A percentile compares a stretch with the other conserved stretches of the same genome.
Conservation (phyloP, 257 asterid genomes). For the Solanum okadae region DNA sequence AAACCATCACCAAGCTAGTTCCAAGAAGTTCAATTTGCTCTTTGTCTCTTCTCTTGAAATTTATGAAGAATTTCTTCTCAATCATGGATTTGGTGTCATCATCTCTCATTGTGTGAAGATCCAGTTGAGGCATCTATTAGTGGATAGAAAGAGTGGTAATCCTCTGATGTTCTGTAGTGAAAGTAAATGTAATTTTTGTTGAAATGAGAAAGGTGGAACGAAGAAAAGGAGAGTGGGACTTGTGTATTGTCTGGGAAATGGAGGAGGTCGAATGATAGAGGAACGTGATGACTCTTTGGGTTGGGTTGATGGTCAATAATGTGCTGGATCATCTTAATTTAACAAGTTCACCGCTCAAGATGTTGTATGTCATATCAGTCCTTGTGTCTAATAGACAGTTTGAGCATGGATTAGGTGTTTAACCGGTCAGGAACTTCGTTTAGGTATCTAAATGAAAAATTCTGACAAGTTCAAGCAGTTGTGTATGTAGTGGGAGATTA, state of each 20-base stretch:
- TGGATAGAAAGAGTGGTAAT: neutral
- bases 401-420: neutral
- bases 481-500: neutral
- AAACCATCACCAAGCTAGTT: neutral
- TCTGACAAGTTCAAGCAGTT: neutral
- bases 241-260: neutral
- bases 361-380: neutral
- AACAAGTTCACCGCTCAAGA: neutral
- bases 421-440: neutral
- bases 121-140: neutral
- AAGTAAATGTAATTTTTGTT: neutral
- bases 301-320: neutral
- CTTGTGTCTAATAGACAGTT: neutral
- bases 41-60: neutral
- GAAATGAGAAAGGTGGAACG: neutral
- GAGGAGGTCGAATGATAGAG: neutral
- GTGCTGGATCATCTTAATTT: neutral
- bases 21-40: neutral
- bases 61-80: neutral
- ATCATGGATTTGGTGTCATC: neutral
- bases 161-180: neutral
- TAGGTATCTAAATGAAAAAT: neutral
- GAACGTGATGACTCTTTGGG: neutral
- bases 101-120: neutral
- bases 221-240: neutral